Evolutionary conservation across 2,329 filamentous ascomycete species (phyloP), one percentile per base, ranked within the genome.

Genomic region (Botrytis fabae): DNA sequence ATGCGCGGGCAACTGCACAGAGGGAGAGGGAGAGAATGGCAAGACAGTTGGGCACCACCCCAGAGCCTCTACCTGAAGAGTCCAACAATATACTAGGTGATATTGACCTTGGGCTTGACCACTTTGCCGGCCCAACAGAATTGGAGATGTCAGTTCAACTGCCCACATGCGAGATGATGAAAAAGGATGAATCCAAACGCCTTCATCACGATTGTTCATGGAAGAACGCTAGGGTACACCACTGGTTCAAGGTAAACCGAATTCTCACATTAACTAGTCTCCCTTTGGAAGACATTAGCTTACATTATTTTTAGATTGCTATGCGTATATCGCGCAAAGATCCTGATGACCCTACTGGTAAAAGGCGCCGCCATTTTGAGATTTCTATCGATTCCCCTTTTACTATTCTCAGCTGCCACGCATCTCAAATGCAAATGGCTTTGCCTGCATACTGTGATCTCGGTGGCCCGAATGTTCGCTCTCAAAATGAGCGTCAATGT

Each of bases 311-410:
- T 32, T 76, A 92, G 90, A 92, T 93, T 78, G 89, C 93, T 69
- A 89, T 93, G 85, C 90, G 91, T 46, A 85, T 93, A 51, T 93
- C 91, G n/a, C 90, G 89, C 79, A 85, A 88, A 16, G 91, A 93
- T 77, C 83, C 86, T 65, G 85, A 86, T 46, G 89, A 92, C 76
- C 87, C 91, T 16, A 83, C 82, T 7, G 78, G 78, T 32, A 80
- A 78, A 54, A 92, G 92, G 80, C 86, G 91, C 76, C 86, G 91
- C 57, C 91, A 93, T 79, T 93, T 93, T 76, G 91, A 93, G 78
- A 93, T 93, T 72, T 93, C 91, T 25, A 93, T 93, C 76, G 91
- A 93, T 80, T 93, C 91, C 0, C 91, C 91, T 2, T 92, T 93
- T 81, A 90, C 92, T 78, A 91, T 93, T 75, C 87, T 93, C 25